Conservation (phyloP, 306 rosid genomes). For the Cyamopsis tetragonoloba region DNA sequence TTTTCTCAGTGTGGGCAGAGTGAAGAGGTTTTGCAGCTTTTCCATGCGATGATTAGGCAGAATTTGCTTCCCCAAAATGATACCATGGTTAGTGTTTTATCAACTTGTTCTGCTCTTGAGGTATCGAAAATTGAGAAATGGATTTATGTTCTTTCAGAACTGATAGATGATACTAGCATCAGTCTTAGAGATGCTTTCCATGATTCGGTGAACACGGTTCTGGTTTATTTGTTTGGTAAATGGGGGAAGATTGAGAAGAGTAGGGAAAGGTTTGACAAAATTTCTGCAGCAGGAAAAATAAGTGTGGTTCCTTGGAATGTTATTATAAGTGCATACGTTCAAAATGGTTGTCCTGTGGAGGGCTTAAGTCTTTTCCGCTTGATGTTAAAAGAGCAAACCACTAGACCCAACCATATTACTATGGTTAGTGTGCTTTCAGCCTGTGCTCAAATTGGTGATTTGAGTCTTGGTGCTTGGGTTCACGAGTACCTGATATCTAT, state of each 20-base stretch:
- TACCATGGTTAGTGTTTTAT: conserved; percentile 51
- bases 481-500: conserved; percentile 37
- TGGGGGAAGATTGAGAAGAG: conserved; percentile 46
- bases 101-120: conserved; percentile 56
- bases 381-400: conserved; percentile 37
- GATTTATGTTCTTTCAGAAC: conserved; percentile 28
- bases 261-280: conserved; percentile 36
- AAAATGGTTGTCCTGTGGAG: conserved; percentile 51
- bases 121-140: conserved; percentile 43
- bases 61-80: conserved; percentile 44
- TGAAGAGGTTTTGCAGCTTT: conserved; percentile 45
- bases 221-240: conserved; percentile 50
- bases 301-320: conserved; percentile 58
- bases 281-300: conserved; percentile 39
- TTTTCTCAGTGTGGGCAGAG: conserved; percentile 39
- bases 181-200: conserved; percentile 1
- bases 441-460: conserved; percentile 63
- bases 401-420: conserved; percentile 53
- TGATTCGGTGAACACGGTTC: conserved; percentile 38
- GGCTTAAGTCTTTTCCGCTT: conserved; percentile 42
- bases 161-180: not conserved
- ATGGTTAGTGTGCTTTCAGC: conserved; percentile 66
- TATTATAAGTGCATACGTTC: conserved; percentile 54
- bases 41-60: conserved; percentile 39
- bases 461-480: conserved; percentile 56